Conservation (phyloP, 2,329 filamentous ascomycete genomes). For the Venturia effusa region DNA sequence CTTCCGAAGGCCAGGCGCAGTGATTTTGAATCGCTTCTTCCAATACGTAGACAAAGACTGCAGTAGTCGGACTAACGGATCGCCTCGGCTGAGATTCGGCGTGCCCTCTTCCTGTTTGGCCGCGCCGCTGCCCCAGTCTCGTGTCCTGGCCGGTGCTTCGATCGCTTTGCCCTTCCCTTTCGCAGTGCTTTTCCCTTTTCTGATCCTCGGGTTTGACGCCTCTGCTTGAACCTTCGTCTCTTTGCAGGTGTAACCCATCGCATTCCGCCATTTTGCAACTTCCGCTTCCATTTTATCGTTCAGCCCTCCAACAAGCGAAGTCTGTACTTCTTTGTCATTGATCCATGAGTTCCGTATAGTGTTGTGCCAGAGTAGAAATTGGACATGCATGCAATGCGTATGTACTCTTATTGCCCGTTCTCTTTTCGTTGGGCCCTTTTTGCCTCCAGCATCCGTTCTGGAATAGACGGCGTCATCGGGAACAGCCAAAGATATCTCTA, state of each 20-base stretch:
- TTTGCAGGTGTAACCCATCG: constrained; percentile 48
- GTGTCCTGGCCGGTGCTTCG: constrained; percentile 27
- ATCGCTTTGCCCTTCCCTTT: constrained; percentile 25
- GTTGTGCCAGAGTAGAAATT: constrained; percentile 83
- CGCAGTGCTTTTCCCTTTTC: constrained; percentile 20
- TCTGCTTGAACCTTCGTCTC: constrained; percentile 14
- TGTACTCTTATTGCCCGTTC: constrained; percentile 67
- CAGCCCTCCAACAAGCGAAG: constrained; percentile 63
- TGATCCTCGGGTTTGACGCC: constrained; percentile 31
- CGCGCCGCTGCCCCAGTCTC: constrained; percentile 63
- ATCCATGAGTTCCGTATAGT: constrained; percentile 74
- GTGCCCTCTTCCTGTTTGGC: constrained; percentile 57
- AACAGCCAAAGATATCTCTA: constrained; percentile 14
- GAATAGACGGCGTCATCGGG: constrained; percentile 20
- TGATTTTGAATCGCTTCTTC: constrained; percentile 72
- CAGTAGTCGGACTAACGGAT: constrained; percentile 68
- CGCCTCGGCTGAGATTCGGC: constrained; percentile 70
- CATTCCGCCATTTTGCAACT: constrained; percentile 60
- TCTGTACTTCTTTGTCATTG: constrained; percentile 65
- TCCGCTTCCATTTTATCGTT: constrained; percentile 58
- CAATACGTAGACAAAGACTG: constrained; percentile 73
- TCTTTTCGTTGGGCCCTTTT: constrained; percentile 77
- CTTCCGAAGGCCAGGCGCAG: constrained; percentile 74
- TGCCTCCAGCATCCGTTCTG: constrained; percentile 39
- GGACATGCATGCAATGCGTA: constrained; percentile 83